phyloP scores from a whole-genome alignment of 768 basidiomycete species.

The Suillus alpinus region DNA sequence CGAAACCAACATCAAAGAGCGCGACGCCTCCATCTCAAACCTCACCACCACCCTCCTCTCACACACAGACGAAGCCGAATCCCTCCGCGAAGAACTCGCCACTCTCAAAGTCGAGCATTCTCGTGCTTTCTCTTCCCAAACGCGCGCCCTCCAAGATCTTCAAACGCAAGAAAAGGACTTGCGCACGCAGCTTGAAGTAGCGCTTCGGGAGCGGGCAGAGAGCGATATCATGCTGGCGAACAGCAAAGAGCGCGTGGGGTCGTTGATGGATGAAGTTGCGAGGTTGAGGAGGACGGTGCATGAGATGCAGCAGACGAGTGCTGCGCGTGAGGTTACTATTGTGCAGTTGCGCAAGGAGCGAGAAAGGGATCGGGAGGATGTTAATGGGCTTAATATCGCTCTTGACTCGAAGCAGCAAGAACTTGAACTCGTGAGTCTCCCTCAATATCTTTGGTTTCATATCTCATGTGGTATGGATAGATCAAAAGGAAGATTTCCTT shows the following conservation, averaged over 20 bases:
- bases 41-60: conserved; percentile 44
- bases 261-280: conserved; percentile 58
- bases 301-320: conserved; percentile 74
- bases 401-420: conserved; percentile 94
- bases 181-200: conserved; percentile 41
- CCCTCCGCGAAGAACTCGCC: conserved; percentile 52
- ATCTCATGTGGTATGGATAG: conserved; percentile 8
- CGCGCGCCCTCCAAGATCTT: conserved; percentile 27
- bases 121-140: conserved; percentile 48
- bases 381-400: conserved; percentile 84
- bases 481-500: conserved; percentile 6
- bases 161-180: conserved; percentile 9
- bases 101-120: conserved; percentile 54
- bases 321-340: conserved; percentile 80
- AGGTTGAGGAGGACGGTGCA: conserved; percentile 61
- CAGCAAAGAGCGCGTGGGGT: conserved; percentile 46
- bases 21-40: conserved; percentile 54
- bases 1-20: conserved; percentile 53
- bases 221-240: conserved; percentile 48
- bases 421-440: conserved; percentile 70
- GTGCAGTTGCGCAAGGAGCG: conserved; percentile 67
- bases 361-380: conserved; percentile 70
- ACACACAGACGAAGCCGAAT: conserved; percentile 51
- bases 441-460: conserved; percentile 2
- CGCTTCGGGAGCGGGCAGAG: conserved; percentile 54